A percentile compares a stretch with the other conserved stretches of the same genome.
Conservation (phyloP, 2,329 filamentous ascomycete species). For the Teratosphaeriaceae sp. region DNA sequence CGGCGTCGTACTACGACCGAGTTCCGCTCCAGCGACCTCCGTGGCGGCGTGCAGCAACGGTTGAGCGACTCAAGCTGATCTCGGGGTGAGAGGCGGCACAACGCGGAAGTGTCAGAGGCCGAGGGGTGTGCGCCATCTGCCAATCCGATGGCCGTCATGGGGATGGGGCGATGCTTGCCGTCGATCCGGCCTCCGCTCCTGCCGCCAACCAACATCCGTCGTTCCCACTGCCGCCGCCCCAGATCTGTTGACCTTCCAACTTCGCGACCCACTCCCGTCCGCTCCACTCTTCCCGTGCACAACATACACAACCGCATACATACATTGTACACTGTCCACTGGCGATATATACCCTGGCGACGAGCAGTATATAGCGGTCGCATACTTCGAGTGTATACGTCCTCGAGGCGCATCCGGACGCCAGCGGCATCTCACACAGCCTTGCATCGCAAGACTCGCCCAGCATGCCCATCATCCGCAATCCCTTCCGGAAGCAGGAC, state of each 20-base stretch:
- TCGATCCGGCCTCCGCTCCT: neutral
- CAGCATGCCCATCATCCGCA: slow-evolving; percentile 33
- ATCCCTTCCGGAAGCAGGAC: slow-evolving; percentile 33
- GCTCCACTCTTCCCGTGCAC: too few relatives aligned
- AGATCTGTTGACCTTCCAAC: neutral
- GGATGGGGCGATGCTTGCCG: neutral
- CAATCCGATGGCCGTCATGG: neutral
- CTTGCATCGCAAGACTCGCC: neutral
- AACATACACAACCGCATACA: neutral
- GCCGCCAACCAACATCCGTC: neutral
- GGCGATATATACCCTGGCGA: slow-evolving; percentile 1
- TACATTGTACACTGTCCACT: neutral
- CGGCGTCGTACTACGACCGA: neutral
- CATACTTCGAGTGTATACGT: neutral
- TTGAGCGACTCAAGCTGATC: neutral
- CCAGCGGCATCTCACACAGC: neutral
- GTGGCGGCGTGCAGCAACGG: neutral
- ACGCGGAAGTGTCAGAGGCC: neutral
- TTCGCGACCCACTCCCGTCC: neutral
- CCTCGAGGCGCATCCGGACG: neutral
- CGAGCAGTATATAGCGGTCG: neutral
- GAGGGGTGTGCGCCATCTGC: neutral
- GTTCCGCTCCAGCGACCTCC: neutral
- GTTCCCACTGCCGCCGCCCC: neutral
- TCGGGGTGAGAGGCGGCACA: too few relatives aligned